Evolutionary conservation across 2,329 filamentous ascomycete species (phyloP), one percentile per base, ranked within the genome.

Genomic region (Graphiopsis chlorocephala): DNA sequence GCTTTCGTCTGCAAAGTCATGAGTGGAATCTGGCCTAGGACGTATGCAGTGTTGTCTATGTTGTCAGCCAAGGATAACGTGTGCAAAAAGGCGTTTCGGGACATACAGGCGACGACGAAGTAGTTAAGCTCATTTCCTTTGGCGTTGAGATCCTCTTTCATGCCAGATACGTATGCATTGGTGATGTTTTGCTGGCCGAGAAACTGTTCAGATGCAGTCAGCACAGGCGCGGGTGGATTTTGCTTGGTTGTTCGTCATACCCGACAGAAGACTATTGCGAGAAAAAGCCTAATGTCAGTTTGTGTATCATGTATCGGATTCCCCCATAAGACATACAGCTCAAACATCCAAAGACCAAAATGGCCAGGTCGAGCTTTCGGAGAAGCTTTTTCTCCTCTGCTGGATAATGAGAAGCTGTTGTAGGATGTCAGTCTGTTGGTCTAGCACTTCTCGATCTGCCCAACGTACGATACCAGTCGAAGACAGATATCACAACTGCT

Each of bases 91-190:
- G 17, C 5, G 5, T 26, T 7, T 48, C n/a, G 8, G 8, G 20
- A 35, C 57, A 15, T 26, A 50, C 57, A 60, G 4, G 57, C 57
- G 4, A 60, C 42, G 17, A 48, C 42, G 15, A 48, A 60, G 50
- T 63, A 63, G 48, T 86, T 86, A 33, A 86, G 76, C 62, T 88
- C 76, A 67, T 86, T 86, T 1, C 80, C 79, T 53, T 82, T 80
- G 15, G 87, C 73, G 2, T 76, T 71, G 0, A 86, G 74, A 62
- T 86, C 84, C 68, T 85, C 82, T 70, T 85, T 78, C 80, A 82
- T 82, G 23, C 80, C 80, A 20, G 78, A 81, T 5, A 82, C 79
- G 66, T 80, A 83, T 12, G 80, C 78, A 73, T 80, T 81, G 67
- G 78, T 81, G 55, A 73, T 68, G 61, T 73, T 73, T 14, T 60